Evolutionary conservation across 257 asterid genomes (phyloP).

Genomic region (Henckelia pumila): DNA sequence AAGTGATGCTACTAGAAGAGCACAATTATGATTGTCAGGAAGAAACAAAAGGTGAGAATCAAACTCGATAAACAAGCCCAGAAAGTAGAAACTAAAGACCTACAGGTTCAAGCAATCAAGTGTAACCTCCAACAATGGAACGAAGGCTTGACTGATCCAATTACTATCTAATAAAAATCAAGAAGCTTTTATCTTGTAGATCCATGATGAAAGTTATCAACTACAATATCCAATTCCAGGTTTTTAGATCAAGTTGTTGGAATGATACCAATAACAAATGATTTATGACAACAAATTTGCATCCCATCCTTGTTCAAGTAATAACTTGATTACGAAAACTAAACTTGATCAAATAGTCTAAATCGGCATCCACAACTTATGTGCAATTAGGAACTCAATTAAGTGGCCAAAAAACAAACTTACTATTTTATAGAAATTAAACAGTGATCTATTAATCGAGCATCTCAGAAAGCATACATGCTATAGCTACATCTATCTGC

Average conservation of each 20-base stretch:
- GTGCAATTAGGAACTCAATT: background rate
- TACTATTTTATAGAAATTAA: background rate
- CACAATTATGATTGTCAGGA: background rate
- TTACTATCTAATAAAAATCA: background rate
- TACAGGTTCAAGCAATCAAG: background rate
- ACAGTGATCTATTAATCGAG: background rate
- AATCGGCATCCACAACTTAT: background rate
- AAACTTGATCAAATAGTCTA: background rate
- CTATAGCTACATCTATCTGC: slow-evolving; percentile 1
- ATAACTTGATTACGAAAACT: no score
- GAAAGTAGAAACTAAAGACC: background rate
- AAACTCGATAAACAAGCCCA: background rate
- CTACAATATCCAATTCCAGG: background rate
- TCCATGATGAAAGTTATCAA: background rate
- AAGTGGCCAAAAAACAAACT: background rate
- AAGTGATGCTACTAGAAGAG: background rate
- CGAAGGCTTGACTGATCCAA: background rate
- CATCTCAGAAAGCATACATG: no score
- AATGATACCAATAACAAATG: background rate
- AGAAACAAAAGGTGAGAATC: background rate
- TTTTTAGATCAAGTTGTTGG: background rate
- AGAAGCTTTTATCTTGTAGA: background rate
- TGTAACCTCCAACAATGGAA: background rate
- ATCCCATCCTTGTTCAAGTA: background rate
- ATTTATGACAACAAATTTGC: background rate